Evolutionary conservation across 345 rosid species (phyloP).

Genomic region (Camelina neglecta): DNA sequence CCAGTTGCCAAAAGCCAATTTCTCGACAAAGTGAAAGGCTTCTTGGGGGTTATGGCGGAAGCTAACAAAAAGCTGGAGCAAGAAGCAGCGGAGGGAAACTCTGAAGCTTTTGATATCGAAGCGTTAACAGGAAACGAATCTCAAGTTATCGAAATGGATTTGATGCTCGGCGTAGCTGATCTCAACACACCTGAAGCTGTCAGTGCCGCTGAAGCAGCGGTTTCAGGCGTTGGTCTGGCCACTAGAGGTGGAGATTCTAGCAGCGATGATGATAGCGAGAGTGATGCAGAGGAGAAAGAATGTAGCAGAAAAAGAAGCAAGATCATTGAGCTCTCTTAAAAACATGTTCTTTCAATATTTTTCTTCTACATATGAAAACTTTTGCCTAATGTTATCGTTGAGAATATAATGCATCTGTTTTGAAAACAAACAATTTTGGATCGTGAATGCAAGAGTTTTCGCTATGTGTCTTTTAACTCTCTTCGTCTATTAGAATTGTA

Average conservation of each 20-base stretch:
- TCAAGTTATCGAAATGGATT: conserved; percentile 81
- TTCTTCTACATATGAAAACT: neutral
- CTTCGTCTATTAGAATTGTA: conserved; percentile 78
- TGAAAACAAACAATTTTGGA: neutral
- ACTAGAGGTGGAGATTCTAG: conserved; percentile 48
- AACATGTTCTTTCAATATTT: neutral
- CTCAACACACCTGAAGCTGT: conserved; percentile 88
- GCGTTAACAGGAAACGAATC: conserved; percentile 70
- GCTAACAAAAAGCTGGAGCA: conserved; percentile 65
- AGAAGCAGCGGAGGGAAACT: conserved; percentile 69
- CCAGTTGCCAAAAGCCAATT: conserved; percentile 69
- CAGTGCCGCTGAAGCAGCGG: conserved; percentile 83
- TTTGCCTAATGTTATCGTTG: conserved; percentile 14
- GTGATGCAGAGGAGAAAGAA: neutral
- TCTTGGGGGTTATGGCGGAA: conserved; percentile 72
- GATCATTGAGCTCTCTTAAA: conserved; percentile 38
- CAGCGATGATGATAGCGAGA: conserved; percentile 40
- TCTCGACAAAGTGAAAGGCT: conserved; percentile 72
- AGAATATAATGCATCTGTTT: conserved; percentile 11
- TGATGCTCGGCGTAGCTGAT: conserved; percentile 92
- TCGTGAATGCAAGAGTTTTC: neutral
- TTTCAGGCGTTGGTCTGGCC: conserved; percentile 43
- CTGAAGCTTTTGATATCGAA: conserved; percentile 68
- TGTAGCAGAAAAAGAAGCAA: conserved; percentile 29
- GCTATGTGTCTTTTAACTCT: conserved; percentile 40